Percentiles rank a stretch among this genome's conserved stretches.
Conservation (phyloP, 352 stramenopile species). For the Saprolegnia diclina region DNA sequence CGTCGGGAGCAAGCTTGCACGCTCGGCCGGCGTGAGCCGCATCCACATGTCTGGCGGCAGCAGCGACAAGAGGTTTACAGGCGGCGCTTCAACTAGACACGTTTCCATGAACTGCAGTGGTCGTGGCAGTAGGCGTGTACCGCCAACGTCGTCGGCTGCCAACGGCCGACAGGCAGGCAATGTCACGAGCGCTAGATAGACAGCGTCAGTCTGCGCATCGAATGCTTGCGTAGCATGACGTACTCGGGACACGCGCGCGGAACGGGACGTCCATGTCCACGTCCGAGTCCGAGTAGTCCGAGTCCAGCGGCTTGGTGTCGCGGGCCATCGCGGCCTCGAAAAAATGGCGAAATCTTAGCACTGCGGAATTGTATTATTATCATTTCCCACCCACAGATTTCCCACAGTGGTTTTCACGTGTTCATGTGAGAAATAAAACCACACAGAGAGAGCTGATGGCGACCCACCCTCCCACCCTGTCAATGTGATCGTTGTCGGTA, state of each 20-base stretch:
- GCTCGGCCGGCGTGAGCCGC: background rate
- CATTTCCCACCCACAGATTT: no score
- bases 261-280: conserved; percentile 17
- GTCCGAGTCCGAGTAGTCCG: conserved; percentile 15
- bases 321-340: no score
- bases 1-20: background rate
- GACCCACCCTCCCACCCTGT: no score
- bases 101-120: background rate
- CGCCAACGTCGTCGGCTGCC: background rate
- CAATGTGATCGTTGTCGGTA: no score
- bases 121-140: background rate
- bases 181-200: conserved; percentile 13
- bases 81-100: background rate
- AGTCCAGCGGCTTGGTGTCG: background rate
- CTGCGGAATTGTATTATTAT: no score
- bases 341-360: no score
- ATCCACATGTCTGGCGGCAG: conserved; percentile 21
- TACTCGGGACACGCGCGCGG: conserved; percentile 12
- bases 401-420: no score
- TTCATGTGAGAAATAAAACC: no score
- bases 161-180: conserved; percentile 4
- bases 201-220: background rate
- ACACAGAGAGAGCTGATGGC: no score
- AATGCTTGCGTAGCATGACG: background rate
- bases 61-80: conserved; percentile 12